Percentiles rank a stretch among this genome's conserved stretches.
Conservation (phyloP, 352 stramenopile genomes). For the Globisporangium acanthophoron region DNA sequence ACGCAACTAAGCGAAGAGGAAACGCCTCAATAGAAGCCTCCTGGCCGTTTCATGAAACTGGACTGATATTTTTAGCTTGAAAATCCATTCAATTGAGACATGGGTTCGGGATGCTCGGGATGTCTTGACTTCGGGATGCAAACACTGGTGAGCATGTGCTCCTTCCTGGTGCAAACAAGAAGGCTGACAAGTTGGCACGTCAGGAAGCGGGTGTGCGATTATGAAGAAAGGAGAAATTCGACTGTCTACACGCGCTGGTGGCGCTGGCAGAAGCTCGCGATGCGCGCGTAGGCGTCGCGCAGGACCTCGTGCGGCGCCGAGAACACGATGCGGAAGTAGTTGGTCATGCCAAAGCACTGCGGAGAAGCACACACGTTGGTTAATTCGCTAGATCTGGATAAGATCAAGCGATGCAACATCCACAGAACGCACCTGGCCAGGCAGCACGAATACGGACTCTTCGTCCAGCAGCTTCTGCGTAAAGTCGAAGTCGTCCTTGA, state of each 20-base stretch:
- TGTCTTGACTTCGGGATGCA: too few species aligned
- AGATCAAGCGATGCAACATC: neutral
- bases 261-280: slow-evolving; percentile 53
- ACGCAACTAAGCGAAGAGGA: too few species aligned
- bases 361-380: neutral
- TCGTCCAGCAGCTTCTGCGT: slow-evolving; percentile 92
- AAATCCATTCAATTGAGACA: too few species aligned
- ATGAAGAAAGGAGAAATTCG: neutral
- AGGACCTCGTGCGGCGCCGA: slow-evolving; percentile 61
- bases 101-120: too few species aligned
- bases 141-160: too few species aligned
- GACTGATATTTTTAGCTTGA: too few species aligned
- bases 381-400: too few species aligned
- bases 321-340: slow-evolving; percentile 77
- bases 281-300: slow-evolving; percentile 52
- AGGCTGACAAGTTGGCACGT: neutral
- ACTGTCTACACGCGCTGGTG: slow-evolving; percentile 17
- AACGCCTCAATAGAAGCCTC: neutral
- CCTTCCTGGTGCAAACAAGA: too few species aligned
- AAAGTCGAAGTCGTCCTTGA: slow-evolving; percentile 92
- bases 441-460: slow-evolving; percentile 95
- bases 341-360: slow-evolving; percentile 53
- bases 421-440: slow-evolving; percentile 54
- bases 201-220: neutral
- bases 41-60: neutral